Conservation (phyloP, 2,329 filamentous ascomycete species). For the Epichloe uncinata region DNA sequence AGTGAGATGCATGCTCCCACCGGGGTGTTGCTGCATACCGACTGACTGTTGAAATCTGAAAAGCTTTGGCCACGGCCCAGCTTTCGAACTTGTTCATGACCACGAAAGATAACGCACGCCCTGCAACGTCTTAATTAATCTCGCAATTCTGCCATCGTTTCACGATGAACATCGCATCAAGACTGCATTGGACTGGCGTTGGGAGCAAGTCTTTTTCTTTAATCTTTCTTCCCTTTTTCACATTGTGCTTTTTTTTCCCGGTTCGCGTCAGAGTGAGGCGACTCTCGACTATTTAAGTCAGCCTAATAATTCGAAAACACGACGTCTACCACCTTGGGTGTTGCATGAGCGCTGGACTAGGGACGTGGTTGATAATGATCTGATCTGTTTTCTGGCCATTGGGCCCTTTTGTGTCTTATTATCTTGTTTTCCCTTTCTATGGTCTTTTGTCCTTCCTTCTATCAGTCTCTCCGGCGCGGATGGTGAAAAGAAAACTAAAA, state of each 20-base stretch:
- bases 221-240: neutral
- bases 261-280: too few relatives aligned
- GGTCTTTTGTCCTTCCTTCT: too few relatives aligned
- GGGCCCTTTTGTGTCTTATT: neutral
- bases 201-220: neutral
- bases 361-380: neutral
- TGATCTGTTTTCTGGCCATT: neutral
- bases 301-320: neutral
- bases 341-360: neutral
- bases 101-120: neutral
- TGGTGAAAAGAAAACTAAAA: too few relatives aligned
- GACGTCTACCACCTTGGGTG: neutral
- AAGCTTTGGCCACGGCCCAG: conserved; percentile 2
- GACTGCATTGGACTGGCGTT: conserved; percentile 6
- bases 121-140: neutral
- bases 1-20: neutral
- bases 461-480: too few relatives aligned
- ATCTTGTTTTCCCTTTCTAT: too few relatives aligned
- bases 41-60: neutral
- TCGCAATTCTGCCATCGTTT: neutral
- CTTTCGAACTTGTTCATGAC: neutral
- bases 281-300: neutral
- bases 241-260: neutral
- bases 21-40: neutral
- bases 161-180: conserved; percentile 2